Evolutionary conservation across 495 filamentous ascomycete species (phyloP).

Genomic region (Darksidea phi): DNA sequence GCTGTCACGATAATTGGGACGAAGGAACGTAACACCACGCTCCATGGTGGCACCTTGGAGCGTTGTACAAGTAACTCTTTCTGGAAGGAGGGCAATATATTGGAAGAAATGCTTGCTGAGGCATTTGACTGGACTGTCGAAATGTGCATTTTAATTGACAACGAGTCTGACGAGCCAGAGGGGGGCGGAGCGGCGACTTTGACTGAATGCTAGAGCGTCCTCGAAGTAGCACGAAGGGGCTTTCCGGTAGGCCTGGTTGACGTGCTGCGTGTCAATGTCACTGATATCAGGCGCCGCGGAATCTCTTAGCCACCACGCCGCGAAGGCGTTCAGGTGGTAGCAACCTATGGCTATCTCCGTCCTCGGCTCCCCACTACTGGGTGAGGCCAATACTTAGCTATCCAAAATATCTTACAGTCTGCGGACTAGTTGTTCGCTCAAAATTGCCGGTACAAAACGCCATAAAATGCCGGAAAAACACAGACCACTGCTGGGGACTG

Average conservation of each 20-base stretch:
- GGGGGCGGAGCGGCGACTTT: too few species aligned
- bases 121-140: neutral
- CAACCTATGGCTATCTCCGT: too few species aligned
- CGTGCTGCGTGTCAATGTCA: neutral
- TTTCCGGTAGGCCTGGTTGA: constrained; percentile 1
- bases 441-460: too few species aligned
- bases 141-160: too few species aligned
- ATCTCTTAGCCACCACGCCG: neutral
- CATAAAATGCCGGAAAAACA: too few species aligned
- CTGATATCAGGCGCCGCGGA: neutral
- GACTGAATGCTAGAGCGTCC: too few species aligned
- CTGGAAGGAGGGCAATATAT: neutral
- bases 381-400: too few species aligned
- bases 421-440: too few species aligned
- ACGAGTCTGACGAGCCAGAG: neutral
- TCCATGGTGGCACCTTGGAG: constrained; percentile 5
- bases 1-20: constrained; percentile 14
- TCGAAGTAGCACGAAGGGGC: neutral
- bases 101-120: neutral
- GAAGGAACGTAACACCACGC: neutral
- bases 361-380: too few species aligned
- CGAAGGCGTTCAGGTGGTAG: neutral
- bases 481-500: too few species aligned
- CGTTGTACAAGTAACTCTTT: constrained; percentile 5
- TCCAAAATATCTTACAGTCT: too few species aligned